Conservation (phyloP, 345 rosid genomes). For the Cochlearia excelsa region DNA sequence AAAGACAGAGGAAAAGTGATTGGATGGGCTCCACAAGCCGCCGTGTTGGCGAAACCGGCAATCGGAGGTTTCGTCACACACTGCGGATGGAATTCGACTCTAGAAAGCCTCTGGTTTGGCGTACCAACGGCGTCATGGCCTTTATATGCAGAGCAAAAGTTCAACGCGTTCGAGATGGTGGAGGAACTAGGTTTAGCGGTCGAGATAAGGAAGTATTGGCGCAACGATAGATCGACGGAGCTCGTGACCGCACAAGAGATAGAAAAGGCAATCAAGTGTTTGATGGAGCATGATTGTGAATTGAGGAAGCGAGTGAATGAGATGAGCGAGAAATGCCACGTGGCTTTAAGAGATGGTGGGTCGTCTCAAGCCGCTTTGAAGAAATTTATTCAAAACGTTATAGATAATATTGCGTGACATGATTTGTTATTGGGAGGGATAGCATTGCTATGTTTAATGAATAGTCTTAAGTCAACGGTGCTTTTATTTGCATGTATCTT, state of each 20-base stretch:
- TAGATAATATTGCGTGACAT: neutral
- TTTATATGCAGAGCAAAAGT: constrained; percentile 44
- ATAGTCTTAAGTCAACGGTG: too few species aligned
- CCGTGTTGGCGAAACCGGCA: constrained; percentile 36
- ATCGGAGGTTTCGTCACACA: constrained; percentile 57
- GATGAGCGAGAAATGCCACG: constrained; percentile 33
- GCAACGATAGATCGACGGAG: constrained; percentile 23
- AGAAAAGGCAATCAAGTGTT: constrained; percentile 37
- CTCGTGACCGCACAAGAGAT: constrained; percentile 37
- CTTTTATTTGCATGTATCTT: too few species aligned
- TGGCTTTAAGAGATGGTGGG: constrained; percentile 40
- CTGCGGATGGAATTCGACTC: constrained; percentile 65
- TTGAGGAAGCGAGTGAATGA: constrained; percentile 35
- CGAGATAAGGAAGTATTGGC: constrained; percentile 40
- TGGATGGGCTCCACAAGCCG: constrained; percentile 59
- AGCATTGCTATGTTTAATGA: too few species aligned
- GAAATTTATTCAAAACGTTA: constrained; percentile 39
- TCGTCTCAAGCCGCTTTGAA: constrained; percentile 31
- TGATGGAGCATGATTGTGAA: constrained; percentile 39
- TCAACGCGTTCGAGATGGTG: constrained; percentile 51
- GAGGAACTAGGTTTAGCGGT: constrained; percentile 44
- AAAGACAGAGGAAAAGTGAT: constrained; percentile 36
- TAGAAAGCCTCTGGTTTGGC: constrained; percentile 61
- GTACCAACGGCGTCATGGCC: constrained; percentile 60
- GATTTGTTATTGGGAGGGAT: too few species aligned